Base-by-base conservation (phyloP, 306 rosid genomes). In the Cucumis cinereus region DNA sequence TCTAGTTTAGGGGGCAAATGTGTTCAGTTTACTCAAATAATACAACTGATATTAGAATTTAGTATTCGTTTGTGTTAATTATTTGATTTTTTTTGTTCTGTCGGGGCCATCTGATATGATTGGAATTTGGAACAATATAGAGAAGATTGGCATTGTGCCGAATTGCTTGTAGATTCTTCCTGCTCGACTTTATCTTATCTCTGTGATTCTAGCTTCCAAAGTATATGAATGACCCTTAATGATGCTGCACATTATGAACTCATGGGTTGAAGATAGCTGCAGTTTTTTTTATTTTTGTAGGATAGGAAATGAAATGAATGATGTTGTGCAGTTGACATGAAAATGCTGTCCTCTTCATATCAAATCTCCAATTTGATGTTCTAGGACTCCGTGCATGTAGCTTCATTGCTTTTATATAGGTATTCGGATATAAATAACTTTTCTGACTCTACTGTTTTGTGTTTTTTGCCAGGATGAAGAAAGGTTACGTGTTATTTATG, bases 401-500 rank as follows among this genome's bases (percentile, higher is more conserved):
- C 54, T 43, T 69, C 28, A 12, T 45, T 40, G 52, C 20, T 13
- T 22, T 68, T 24, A 24, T 7, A 45, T 14, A 50, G 38, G 75
- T 70, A 57, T 16, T 4, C 16, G 55, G 28, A 36, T 20, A 72
- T 20, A 41, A 17, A 49, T 54, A 67, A 28, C 24, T 28, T 60
- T 22, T 74, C 60, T 78, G 78, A 43, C 52, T 45, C 57, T 47
- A 35, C 77, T 54, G 79, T 70, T 84, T 71, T 80, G 81, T 61
- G 78, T 0, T 52, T 50, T 71, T 26, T 49, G 26, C 30, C 73
- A 95, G 99, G 99, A 90, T 75, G 99, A 92, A 88, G 99, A 95
- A 86, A 90, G 84, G 86, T 80, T 92, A 55, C 96, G 97, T 68
- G 77, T 86, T 68, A 77, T 80, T 71, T 95, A 95, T 30, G 99